Evolutionary conservation across 768 basidiomycete genomes (phyloP).

Genomic region (Rhizopogon roseolus): DNA sequence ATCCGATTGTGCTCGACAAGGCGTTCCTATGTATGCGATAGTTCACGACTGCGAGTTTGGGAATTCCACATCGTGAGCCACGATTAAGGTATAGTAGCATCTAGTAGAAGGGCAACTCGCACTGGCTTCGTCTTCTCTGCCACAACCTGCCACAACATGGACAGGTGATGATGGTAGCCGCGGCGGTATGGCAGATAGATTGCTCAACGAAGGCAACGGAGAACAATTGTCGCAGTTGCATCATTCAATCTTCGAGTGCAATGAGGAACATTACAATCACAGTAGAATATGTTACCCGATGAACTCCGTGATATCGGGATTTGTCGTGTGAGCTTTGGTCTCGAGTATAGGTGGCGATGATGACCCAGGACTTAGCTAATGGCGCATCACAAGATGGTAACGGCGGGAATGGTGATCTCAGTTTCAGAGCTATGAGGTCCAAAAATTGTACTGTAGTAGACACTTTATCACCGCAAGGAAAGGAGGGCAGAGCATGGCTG

Average conservation of each 20-base stretch:
- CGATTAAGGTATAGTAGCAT: too few species aligned
- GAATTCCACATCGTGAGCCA: too few species aligned
- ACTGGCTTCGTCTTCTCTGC: neutral
- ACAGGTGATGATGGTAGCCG: neutral
- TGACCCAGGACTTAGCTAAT: neutral
- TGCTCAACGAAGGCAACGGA: neutral
- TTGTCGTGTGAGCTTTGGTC: neutral
- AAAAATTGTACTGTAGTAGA: neutral
- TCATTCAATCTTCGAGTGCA: neutral
- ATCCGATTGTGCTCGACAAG: neutral
- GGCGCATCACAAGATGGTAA: neutral
- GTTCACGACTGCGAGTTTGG: too few species aligned
- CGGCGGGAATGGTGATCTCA: neutral
- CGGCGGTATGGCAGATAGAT: neutral
- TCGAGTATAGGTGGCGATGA: neutral
- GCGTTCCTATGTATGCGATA: neutral
- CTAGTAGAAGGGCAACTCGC: neutral
- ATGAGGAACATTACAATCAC: neutral
- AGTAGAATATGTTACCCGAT: neutral
- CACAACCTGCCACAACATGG: neutral
- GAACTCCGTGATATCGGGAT: neutral
- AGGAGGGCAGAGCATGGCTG: neutral
- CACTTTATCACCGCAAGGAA: conserved; percentile 1
- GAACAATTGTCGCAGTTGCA: neutral
- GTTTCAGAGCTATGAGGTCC: neutral